A percentile compares a stretch with the other conserved stretches of the same genome.
phyloP scores from a whole-genome alignment of 352 stramenopile species.

The Elongisporangium anandrum region DNA sequence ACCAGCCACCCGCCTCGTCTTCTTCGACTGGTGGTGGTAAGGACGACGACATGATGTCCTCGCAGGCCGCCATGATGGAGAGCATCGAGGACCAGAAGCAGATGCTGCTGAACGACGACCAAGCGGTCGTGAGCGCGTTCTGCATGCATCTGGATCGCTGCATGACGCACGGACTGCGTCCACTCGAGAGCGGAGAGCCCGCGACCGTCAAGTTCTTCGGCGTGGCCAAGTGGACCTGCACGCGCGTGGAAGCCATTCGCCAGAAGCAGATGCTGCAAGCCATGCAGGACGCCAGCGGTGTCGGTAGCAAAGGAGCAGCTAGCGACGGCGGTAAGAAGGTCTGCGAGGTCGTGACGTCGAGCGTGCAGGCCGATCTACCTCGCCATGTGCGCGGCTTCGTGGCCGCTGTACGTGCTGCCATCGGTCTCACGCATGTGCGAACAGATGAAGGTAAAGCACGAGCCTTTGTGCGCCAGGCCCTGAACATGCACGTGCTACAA shows the following conservation, averaged over 20 bases:
- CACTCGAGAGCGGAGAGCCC: slow-evolving; percentile 43
- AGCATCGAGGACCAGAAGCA: slow-evolving; percentile 66
- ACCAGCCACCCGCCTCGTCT: not conserved
- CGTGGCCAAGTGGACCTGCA: slow-evolving; percentile 84
- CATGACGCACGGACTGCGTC: slow-evolving; percentile 55
- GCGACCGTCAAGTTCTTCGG: slow-evolving; percentile 85
- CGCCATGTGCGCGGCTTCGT: slow-evolving; percentile 66
- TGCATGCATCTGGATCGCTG: slow-evolving; percentile 74
- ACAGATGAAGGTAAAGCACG: slow-evolving; percentile 75
- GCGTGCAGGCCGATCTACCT: slow-evolving; percentile 64
- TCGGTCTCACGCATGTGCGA: slow-evolving; percentile 56
- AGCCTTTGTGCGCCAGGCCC: slow-evolving; percentile 71
- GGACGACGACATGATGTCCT: slow-evolving; percentile 7
- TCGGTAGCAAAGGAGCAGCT: slow-evolving; percentile 6
- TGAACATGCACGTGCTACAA: slow-evolving; percentile 80
- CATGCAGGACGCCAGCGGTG: slow-evolving; percentile 39
- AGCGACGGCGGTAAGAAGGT: slow-evolving; percentile 29
- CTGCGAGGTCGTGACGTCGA: slow-evolving; percentile 65
- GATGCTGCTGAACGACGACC: slow-evolving; percentile 67
- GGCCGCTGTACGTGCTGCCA: slow-evolving; percentile 48
- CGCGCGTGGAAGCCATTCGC: slow-evolving; percentile 64
- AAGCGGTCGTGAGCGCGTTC: slow-evolving; percentile 63
- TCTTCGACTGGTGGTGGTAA: slow-evolving; percentile 5
- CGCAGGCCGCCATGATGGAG: slow-evolving; percentile 55
- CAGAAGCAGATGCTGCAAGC: slow-evolving; percentile 62